These are phyloP conservation scores for Escovopsis sp. DNA, from an alignment of 2,329 filamentous ascomycete species.

Conservation along the genomic window DNA sequence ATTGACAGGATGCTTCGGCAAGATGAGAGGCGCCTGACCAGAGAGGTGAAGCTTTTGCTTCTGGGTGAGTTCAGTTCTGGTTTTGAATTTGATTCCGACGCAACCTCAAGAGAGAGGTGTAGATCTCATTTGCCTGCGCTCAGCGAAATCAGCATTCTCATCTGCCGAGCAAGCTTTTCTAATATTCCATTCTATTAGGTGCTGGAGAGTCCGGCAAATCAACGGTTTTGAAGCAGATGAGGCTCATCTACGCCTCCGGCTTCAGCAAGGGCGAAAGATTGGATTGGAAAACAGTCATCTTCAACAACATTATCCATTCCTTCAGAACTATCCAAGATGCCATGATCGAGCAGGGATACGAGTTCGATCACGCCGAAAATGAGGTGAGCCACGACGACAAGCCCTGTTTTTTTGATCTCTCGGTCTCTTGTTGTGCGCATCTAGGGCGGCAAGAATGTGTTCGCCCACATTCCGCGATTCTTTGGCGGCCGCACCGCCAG, in stretches of 20 bases:
- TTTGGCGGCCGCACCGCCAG: too few relatives aligned
- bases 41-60: constrained; percentile 86
- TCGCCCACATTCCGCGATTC: too few relatives aligned
- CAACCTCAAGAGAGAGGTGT: too few relatives aligned
- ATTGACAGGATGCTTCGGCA: constrained; percentile 75
- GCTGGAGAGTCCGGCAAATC: constrained; percentile 87
- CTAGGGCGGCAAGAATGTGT: too few relatives aligned
- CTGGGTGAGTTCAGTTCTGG: constrained; percentile 45
- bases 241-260: constrained; percentile 86
- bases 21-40: constrained; percentile 75
- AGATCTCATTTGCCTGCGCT: too few relatives aligned
- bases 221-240: constrained; percentile 97
- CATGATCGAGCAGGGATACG: constrained; percentile 72
- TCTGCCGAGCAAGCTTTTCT: too few relatives aligned
- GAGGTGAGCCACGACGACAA: constrained; percentile 41
- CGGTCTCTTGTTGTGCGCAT: background rate
- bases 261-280: constrained; percentile 82
- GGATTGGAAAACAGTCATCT: constrained; percentile 90
- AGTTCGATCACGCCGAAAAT: constrained; percentile 66
- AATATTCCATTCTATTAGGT: constrained; percentile 34
- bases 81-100: background rate
- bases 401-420: background rate
- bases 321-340: constrained; percentile 83
- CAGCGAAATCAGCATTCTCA: too few relatives aligned
- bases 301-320: constrained; percentile 85